Base-by-base conservation (phyloP, 2,329 filamentous ascomycete genomes). In the Paracoccidioides lutzii region DNA sequence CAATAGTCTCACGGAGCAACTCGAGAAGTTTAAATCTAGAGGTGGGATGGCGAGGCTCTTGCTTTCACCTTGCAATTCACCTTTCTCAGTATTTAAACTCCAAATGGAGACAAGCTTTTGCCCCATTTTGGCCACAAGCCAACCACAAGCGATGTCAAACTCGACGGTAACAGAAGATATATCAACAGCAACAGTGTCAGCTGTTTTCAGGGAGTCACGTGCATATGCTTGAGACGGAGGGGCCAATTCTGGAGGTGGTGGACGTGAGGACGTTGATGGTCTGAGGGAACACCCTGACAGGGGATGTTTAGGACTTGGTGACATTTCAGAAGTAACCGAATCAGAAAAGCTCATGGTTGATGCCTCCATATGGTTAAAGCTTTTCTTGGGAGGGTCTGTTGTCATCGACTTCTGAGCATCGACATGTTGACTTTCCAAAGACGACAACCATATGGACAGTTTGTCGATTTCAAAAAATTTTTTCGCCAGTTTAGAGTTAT, bases 101-200 rank as follows among this genome's bases (percentile, higher is more conserved):
- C 65, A 61, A 15, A 62, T 49, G 46, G 61, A 55, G 9, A 65
- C 53, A 10, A 70, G 40, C 38, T 62, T 67, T 55, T 73, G 69
- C 5, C 65, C 64, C 55, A 69, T 62, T 54, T 72, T 73, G 37
- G 63, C 59, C 15, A 73, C 56, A 53, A 74, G 64, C 71, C 71
- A 74, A 4, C 71, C 71, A 51, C 63, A 69, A 30, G 71, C 64
- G 55, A 72, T 71, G 58, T 74, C 71, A 52, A 73, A 67, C 42
- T 67, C 67, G 8, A 71, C 48, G 1, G 62, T 59, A 14, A 63
- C 52, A 5, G 65, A 66, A 9, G 61, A 62, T 4, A 73, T 58
- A 48, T 71, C 69, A 46, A 71, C 57, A 10, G 61, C 62, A 28
- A 72, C 57, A 4, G 62, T 58, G 28, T 62, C 54, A 3, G 28